These are phyloP conservation scores for Fraxinus xanthoxyloides DNA, from an alignment of 305 asterid genomes.

Conservation along the genomic window DNA sequence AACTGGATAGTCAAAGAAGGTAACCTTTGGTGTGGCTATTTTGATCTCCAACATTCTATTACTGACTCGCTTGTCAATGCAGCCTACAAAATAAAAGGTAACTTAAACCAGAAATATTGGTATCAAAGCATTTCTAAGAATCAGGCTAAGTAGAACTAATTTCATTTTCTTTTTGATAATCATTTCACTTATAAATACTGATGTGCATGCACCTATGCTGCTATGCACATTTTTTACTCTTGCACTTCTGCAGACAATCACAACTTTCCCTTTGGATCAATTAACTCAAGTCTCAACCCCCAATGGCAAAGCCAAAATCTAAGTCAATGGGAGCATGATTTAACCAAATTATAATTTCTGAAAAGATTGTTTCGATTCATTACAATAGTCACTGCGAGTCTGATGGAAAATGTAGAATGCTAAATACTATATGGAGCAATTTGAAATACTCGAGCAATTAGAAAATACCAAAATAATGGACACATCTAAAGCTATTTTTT, in stretches of 20 bases:
- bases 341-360: not conserved
- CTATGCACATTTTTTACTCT: not conserved
- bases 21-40: conserved; percentile 98
- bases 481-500: not conserved
- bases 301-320: not conserved
- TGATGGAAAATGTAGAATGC: not conserved
- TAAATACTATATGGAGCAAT: no score
- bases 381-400: not conserved
- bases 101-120: conserved; percentile 5
- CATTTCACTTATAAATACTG: not conserved
- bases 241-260: not conserved
- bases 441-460: not conserved
- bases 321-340: not conserved
- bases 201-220: not conserved
- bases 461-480: not conserved
- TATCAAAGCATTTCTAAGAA: no score
- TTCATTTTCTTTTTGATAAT: not conserved
- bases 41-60: conserved; percentile 88
- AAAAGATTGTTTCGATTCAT: not conserved
- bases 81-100: conserved; percentile 45
- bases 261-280: not conserved
- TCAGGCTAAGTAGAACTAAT: not conserved
- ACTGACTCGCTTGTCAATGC: conserved; percentile 79
- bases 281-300: not conserved
- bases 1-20: conserved; percentile 8